Base-by-base conservation (phyloP, 768 basidiomycete genomes). In the Termitomyces sp. region DNA sequence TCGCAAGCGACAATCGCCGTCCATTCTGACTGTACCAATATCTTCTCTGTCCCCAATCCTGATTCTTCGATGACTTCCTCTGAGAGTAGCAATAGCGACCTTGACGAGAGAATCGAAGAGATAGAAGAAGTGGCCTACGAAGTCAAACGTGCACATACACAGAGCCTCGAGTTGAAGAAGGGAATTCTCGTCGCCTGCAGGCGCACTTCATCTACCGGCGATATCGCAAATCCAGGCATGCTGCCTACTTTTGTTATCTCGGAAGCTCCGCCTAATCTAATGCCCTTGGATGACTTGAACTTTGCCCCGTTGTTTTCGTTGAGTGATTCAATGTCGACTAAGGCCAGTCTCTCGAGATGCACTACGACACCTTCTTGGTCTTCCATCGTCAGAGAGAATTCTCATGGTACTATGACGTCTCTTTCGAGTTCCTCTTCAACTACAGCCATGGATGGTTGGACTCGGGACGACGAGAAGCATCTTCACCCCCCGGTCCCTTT, bases 121-220 rank as follows among this genome's bases (percentile, higher is more conserved):
- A 63, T 63, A 26, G 50, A 20, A 72, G 34, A 71, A n/a, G 71
- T 68, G 52, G 67, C 66, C 1, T 80, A 77, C 60, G 79, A 81
- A 59, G 69, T 81, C 46, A 73, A 71, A 60, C 73, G 78, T 13
- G 80, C 72, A 2, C 79, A 77, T 48, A 75, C 79, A 47, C 76
- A 73, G 64, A 83, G 79, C 59, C 69, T 83, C 64, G 77, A 80
- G 63, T 69, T 81, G 59, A 77, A 79, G 67, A 75, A 72, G 64
- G 79, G 76, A 4, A 69, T 78, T 46, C 62, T 82, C 27, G 61
- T 81, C 32, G 68, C 72, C 59, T 76, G 60, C 57, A 63, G 53
- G 39, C 52, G 56, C 14, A 66, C 68, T 50, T 54, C 68, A 14
- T 51, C 59, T 20, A 34, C 34, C 14, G 31, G 42, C 2, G 47